phyloP scores from a whole-genome alignment of 2,329 filamentous ascomycete species.

The Fusarium sp. region DNA sequence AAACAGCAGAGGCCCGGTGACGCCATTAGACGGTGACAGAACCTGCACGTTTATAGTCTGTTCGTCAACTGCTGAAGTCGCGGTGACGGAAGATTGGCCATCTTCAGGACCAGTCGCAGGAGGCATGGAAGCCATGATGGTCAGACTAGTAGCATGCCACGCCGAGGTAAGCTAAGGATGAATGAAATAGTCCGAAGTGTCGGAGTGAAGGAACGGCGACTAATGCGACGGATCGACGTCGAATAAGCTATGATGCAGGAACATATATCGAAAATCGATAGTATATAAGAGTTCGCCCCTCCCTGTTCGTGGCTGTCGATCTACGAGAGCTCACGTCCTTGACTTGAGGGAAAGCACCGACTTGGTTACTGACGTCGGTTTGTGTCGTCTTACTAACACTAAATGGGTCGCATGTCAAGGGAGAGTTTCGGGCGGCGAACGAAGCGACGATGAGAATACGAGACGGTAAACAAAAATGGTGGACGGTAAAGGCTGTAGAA shows the following conservation, averaged over 20 bases:
- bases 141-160: constrained; percentile 47
- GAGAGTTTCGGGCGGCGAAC: constrained; percentile 1
- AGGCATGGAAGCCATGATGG: constrained; percentile 56
- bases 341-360: constrained; percentile 27
- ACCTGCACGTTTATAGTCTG: constrained; percentile 67
- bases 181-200: constrained; percentile 20
- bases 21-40: constrained; percentile 68
- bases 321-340: constrained; percentile 22
- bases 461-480: not conserved
- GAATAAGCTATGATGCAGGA: constrained; percentile 1
- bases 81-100: constrained; percentile 16
- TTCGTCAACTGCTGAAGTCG: constrained; percentile 45
- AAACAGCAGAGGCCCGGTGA: constrained; percentile 63
- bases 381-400: constrained; percentile 41
- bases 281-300: constrained; percentile 9
- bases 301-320: constrained; percentile 23
- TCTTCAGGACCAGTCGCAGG: constrained; percentile 45
- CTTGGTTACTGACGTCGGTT: constrained; percentile 40
- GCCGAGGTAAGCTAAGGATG: constrained; percentile 21
- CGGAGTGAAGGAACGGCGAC: constrained; percentile 11
- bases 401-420: constrained; percentile 38
- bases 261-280: constrained; percentile 18
- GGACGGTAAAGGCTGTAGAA: not conserved
- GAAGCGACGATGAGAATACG: not conserved
- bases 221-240: constrained; percentile 12